Base-by-base conservation (phyloP, 2,329 filamentous ascomycete genomes). In the Ilyonectria destructans region DNA sequence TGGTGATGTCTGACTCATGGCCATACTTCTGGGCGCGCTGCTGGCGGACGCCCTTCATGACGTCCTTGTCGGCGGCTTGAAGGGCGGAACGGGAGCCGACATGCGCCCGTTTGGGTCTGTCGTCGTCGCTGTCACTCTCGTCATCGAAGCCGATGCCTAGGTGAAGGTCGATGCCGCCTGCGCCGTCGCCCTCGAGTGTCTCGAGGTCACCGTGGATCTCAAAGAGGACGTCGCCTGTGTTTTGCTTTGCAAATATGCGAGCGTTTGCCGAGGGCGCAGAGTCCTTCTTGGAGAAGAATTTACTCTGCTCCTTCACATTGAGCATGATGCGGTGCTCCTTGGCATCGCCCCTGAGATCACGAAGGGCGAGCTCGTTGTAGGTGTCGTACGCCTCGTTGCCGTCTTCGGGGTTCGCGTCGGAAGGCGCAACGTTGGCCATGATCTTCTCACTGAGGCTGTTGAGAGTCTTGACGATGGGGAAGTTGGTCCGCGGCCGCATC, bases 391-490 rank as follows among this genome's bases (percentile, higher is more conserved):
- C 84, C 2, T 90, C 91, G 21, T 73, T 74, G 6, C 73, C 57
- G 58, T 90, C 89, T 2, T 91, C 88, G 6, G 86, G 87, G 68
- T 91, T 88, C 1, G 89, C 87, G 78, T 98, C 95, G 6, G 92
- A 90, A 1, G 95, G 92, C 2, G 92, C 90, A 12, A 97, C 94
- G 71, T 95, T 93, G 55, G 92, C 92, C 88, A 99, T 92, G 79
- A 99, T 93, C 82, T 97, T 98, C 80, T 96, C 94, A 75, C 94
- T 97, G 63, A 98, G 87, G 68, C 89, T 94, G 79, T 99, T 99
- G 63, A 99, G 85, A 0, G 94, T 95, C 69, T 92, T 91, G 71
- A 98, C 92, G 69, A 98, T 97, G 12, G 95, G 95, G 2, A 96
- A 91, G 77, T 96, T 96, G 52, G 89, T 84, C 12, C 90, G 87